Evolutionary conservation across 352 stramenopile genomes (phyloP), one percentile per base, ranked within the genome.

Genomic region (Pythium chondricola): DNA sequence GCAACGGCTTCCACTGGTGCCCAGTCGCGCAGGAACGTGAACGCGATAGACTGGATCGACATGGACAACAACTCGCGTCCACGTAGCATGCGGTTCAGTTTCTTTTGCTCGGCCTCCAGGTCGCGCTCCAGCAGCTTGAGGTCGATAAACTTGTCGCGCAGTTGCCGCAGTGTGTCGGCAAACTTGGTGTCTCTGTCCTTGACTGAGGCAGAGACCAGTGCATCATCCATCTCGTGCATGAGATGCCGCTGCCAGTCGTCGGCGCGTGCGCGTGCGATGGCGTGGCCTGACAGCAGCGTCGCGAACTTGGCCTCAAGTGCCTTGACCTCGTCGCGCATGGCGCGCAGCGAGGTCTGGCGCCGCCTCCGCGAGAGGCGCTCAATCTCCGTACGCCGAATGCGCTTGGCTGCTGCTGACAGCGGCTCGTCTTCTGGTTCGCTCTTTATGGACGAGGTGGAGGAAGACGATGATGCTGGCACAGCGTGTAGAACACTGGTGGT

Each of bases 131-230:
- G 24, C 1, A 61, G 27, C 26, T 61, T 54, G 16, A 61, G 32
- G 24, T 54, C 52, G 27, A 55, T 61, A 37, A 55, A 61, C 25
- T 38, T 31, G 33, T 52, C 47, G 16, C 46, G 45, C 9, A 55
- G 32, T 22, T 22, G 25, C n/a, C 24, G 36, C 2, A 52, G 36
- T 33, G 52, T 33, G 4, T 61, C 45, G 40, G 26, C 43, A 16
- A 51, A 55, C 33, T 61, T 61, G 9, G 10, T 43, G 18, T 50
- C 17, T 22, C 39, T 51, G 20, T 48, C 43, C 6, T 20, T 33
- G 2, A 32, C 3, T n/a, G n/a, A n/a, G n/a, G n/a, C n/a, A n/a
- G n/a, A n/a, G n/a, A n/a, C n/a, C n/a, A n/a, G n/a, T n/a, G n/a
- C n/a, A n/a, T n/a, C n/a, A n/a, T n/a, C n/a, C n/a, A n/a, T n/a